Conservation (phyloP, 106 monocot genomes). For the Gastrodia elata region DNA sequence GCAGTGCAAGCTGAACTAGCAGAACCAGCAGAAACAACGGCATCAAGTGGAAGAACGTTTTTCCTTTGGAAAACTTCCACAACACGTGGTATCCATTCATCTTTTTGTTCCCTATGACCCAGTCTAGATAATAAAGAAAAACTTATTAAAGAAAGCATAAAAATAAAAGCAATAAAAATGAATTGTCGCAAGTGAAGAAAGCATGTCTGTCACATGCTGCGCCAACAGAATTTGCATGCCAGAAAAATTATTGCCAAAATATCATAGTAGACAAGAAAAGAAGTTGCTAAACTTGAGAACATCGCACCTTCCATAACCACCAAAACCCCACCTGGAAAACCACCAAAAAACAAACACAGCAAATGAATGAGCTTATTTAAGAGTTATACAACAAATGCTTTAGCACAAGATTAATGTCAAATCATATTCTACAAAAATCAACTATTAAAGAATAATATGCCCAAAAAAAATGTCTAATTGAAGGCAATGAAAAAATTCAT, state of each 20-base stretch:
- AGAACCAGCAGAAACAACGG: conserved; percentile 78
- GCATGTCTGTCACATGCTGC: not conserved
- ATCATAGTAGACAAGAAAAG: not conserved
- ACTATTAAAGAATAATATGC: not conserved
- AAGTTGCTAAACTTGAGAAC: not conserved
- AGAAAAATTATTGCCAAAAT: not conserved
- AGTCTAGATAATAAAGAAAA: conserved; percentile 31
- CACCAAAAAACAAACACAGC: conserved; percentile 4
- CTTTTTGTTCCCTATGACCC: conserved; percentile 95
- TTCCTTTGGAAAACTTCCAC: conserved; percentile 90
- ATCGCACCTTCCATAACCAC: conserved; percentile 93
- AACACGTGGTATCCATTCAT: conserved; percentile 88
- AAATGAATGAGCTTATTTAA: conserved; percentile 1
- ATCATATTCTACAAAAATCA: not conserved
- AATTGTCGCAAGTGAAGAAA: not conserved
- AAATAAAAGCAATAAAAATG: not conserved
- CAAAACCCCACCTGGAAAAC: conserved; percentile 82
- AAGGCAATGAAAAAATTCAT: not conserved
- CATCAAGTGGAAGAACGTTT: conserved; percentile 77
- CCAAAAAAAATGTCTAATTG: not conserved
- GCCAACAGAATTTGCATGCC: not conserved
- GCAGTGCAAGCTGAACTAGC: conserved; percentile 88
- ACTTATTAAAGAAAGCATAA: not conserved
- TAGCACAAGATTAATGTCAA: not conserved
- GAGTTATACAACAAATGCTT: conserved; percentile 1